A percentile compares a stretch with the other conserved stretches of the same genome.
phyloP scores from a whole-genome alignment of 768 basidiomycete genomes.

The Trametes coccinea region DNA sequence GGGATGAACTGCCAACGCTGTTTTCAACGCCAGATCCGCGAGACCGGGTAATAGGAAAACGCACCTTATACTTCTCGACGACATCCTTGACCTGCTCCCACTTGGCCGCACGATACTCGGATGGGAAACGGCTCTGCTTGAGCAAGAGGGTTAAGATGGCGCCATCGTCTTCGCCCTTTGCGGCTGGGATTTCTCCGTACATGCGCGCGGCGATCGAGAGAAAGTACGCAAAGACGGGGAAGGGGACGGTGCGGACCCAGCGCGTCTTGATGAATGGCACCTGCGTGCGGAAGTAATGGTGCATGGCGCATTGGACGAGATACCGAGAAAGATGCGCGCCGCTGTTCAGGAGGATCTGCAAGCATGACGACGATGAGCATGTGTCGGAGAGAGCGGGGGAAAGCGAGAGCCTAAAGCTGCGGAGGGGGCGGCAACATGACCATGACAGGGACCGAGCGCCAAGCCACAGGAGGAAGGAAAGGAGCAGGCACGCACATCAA shows the following conservation, averaged over 20 bases:
- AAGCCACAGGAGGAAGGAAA: slow-evolving; percentile 23
- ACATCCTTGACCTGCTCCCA: slow-evolving; percentile 69
- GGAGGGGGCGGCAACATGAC: slow-evolving; percentile 7
- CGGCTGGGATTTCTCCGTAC: slow-evolving; percentile 67
- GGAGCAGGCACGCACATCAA: slow-evolving; percentile 56
- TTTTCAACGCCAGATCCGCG: too few species aligned
- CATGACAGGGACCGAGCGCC: slow-evolving; percentile 8
- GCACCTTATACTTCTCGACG: slow-evolving; percentile 69
- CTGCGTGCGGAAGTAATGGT: slow-evolving; percentile 75
- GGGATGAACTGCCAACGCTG: slow-evolving; percentile 63
- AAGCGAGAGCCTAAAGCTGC: not conserved
- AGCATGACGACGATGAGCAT: slow-evolving; percentile 6
- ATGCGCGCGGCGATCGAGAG: slow-evolving; percentile 55
- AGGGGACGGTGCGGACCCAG: slow-evolving; percentile 69
- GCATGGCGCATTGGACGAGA: slow-evolving; percentile 73
- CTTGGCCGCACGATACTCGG: slow-evolving; percentile 54
- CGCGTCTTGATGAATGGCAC: slow-evolving; percentile 72
- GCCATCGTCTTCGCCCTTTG: slow-evolving; percentile 78
- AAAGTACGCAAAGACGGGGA: slow-evolving; percentile 64
- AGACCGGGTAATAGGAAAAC: slow-evolving; percentile 23
- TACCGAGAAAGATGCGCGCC: slow-evolving; percentile 81
- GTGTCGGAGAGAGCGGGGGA: not conserved
- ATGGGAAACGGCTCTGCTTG: slow-evolving; percentile 67
- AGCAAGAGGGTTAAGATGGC: slow-evolving; percentile 62
- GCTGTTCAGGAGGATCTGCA: slow-evolving; percentile 69